Base-by-base conservation (phyloP, 2,329 filamentous ascomycete genomes). In the Fusarium poae region DNA sequence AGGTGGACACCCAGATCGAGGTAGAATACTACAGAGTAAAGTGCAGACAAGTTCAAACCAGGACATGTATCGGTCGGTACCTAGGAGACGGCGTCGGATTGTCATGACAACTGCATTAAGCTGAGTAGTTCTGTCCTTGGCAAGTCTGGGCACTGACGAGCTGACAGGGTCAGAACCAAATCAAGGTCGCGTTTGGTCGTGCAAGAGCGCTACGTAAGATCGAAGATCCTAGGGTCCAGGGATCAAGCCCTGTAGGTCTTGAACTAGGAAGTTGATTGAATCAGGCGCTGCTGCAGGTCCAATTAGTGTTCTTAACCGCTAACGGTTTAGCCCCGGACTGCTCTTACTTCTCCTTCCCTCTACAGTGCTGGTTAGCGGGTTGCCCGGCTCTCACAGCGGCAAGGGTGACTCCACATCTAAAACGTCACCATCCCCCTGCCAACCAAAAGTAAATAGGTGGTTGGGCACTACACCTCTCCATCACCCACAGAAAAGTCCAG, bases 371-470 rank as follows among this genome's bases (percentile, higher is more conserved):
- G 62, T 58, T 58, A 57, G 72, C 61, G 70, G 60, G 68, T 73
- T 72, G 72, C 72, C 66, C 60, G 68, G 58, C 50, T 65, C 35
- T 35, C 20, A 35, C 32, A 65, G 30, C 45, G 62, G 62, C 51
- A 43, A 44, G 23, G 40, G 25, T 30, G 44, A 30, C 49, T 53
- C 62, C 67, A 62, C 57, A 68, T 45, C 40, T 57, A 56, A 61
- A 62, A 72, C 70, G 72, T 72, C 67, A 70, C 67, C 48, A 55
- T 74, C 60, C 20, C 69, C 68, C 50, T 46, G 72, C 51, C 72
- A 74, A 74, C 72, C 27, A 18, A 23, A 13, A 42, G 72, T 74
- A 74, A 72, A 74, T 72, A 75, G 64, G 72, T 75, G 71, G 72
- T 62, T 73, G 72, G 71, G 40, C 48, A 62, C 67, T 54, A 52